Evolutionary conservation across 2,329 filamentous ascomycete species (phyloP).

Genomic region (Ceratocystis alfenasii): DNA sequence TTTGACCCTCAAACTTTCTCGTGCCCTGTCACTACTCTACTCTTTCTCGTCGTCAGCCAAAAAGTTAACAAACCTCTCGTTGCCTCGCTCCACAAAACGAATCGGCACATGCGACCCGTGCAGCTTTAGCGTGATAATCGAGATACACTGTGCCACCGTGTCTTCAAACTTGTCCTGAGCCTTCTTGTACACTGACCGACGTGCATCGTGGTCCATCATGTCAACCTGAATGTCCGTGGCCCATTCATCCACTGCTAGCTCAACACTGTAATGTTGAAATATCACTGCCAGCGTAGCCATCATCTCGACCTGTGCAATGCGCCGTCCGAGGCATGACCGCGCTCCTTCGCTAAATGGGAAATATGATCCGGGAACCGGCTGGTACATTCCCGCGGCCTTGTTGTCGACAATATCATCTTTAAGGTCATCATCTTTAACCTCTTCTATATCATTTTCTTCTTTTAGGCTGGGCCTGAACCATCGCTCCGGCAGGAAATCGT

Average conservation of each 20-base stretch:
- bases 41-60: conserved; percentile 21
- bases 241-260: conserved; percentile 55
- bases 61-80: conserved; percentile 51
- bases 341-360: conserved; percentile 48
- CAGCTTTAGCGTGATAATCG: conserved; percentile 63
- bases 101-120: conserved; percentile 50
- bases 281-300: conserved; percentile 43
- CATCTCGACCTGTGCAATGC: conserved; percentile 49
- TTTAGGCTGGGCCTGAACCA: conserved; percentile 43
- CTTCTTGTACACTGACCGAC: conserved; percentile 45
- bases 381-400: conserved; percentile 40
- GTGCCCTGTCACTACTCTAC: neutral
- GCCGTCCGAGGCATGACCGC: conserved; percentile 45
- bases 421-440: conserved; percentile 17
- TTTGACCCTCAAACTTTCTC: neutral
- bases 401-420: conserved; percentile 16
- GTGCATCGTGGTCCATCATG: conserved; percentile 36
- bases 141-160: conserved; percentile 43
- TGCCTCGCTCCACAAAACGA: conserved; percentile 54
- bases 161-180: conserved; percentile 44
- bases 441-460: conserved; percentile 22
- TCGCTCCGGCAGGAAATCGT: conserved; percentile 59
- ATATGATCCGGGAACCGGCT: conserved; percentile 44
- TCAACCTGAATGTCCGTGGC: conserved; percentile 43
- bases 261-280: conserved; percentile 51